A percentile compares a stretch with the other conserved stretches of the same genome.
These are phyloP conservation scores for Cenococcum geophilum DNA, from an alignment of 495 filamentous ascomycete species.

Conservation along the genomic window DNA sequence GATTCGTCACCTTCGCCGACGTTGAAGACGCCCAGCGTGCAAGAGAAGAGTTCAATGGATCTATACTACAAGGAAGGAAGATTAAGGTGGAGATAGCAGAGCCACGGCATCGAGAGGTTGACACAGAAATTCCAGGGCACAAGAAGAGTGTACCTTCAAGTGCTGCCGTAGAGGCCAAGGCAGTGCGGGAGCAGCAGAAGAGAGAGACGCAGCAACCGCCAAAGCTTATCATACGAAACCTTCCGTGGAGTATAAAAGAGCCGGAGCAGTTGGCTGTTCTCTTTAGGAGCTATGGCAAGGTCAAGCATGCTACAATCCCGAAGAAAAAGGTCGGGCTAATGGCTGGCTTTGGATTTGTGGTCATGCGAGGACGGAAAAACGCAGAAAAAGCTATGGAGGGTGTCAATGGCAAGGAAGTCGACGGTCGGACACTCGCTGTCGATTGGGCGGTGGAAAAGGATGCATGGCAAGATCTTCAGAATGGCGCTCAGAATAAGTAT, in stretches of 20 bases:
- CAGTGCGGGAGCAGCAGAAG: conserved; percentile 50
- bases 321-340: conserved; percentile 61
- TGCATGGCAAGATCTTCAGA: conserved; percentile 64
- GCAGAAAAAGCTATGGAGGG: conserved; percentile 80
- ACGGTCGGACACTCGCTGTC: conserved; percentile 79
- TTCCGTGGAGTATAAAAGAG: conserved; percentile 92
- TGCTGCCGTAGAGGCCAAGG: conserved; percentile 48
- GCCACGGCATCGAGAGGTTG: conserved; percentile 66
- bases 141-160: conserved; percentile 15
- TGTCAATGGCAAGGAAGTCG: conserved; percentile 83
- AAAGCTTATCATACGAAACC: conserved; percentile 87
- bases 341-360: conserved; percentile 87
- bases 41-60: conserved; percentile 66
- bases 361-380: conserved; percentile 80
- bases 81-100: conserved; percentile 84
- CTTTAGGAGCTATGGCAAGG: conserved; percentile 83
- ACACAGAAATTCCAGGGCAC: conserved; percentile 37
- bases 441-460: conserved; percentile 95
- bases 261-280: conserved; percentile 68
- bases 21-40: conserved; percentile 80
- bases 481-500: conserved; percentile 33
- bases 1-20: conserved; percentile 95
- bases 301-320: conserved; percentile 74
- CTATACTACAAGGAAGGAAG: conserved; percentile 67
- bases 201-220: conserved; percentile 55